These are phyloP conservation scores for Agastache rugosa DNA, from an alignment of 257 asterid species.

Conservation along the genomic window DNA sequence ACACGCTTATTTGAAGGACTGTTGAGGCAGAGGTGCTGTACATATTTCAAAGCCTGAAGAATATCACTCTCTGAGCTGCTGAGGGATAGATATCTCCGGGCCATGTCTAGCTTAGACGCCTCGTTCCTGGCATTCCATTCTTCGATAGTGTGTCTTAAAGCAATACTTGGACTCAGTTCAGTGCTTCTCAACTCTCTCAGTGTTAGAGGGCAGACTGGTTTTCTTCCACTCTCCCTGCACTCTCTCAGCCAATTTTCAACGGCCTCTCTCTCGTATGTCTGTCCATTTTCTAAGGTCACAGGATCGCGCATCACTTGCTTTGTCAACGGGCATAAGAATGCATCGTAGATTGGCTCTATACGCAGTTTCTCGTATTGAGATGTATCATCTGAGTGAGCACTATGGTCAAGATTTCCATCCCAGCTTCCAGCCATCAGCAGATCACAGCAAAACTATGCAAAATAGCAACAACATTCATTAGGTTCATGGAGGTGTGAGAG, in stretches of 20 bases:
- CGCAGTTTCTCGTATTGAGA: slow-evolving; percentile 70
- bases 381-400: slow-evolving; percentile 74
- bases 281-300: slow-evolving; percentile 82
- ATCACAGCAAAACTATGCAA: slow-evolving; percentile 40
- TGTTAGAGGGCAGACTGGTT: slow-evolving; percentile 74
- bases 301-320: slow-evolving; percentile 96
- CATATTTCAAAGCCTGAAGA: slow-evolving; percentile 67
- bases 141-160: slow-evolving; percentile 81
- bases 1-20: slow-evolving; percentile 60
- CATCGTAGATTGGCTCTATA: slow-evolving; percentile 81
- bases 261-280: slow-evolving; percentile 86
- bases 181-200: slow-evolving; percentile 71
- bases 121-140: slow-evolving; percentile 97
- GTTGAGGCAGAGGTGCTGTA: slow-evolving; percentile 66
- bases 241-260: slow-evolving; percentile 86
- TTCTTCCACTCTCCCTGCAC: slow-evolving; percentile 71
- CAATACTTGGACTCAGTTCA: slow-evolving; percentile 85
- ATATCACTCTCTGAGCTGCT: slow-evolving; percentile 67
- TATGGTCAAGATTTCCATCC: slow-evolving; percentile 62
- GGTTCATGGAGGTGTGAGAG: background rate
- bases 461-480: slow-evolving; percentile 13
- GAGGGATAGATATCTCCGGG: slow-evolving; percentile 60
- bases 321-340: slow-evolving; percentile 86
- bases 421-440: slow-evolving; percentile 74
- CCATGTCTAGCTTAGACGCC: slow-evolving; percentile 93